Base-by-base conservation (phyloP, 768 basidiomycete genomes). In the Coprinopsis cinerea region DNA sequence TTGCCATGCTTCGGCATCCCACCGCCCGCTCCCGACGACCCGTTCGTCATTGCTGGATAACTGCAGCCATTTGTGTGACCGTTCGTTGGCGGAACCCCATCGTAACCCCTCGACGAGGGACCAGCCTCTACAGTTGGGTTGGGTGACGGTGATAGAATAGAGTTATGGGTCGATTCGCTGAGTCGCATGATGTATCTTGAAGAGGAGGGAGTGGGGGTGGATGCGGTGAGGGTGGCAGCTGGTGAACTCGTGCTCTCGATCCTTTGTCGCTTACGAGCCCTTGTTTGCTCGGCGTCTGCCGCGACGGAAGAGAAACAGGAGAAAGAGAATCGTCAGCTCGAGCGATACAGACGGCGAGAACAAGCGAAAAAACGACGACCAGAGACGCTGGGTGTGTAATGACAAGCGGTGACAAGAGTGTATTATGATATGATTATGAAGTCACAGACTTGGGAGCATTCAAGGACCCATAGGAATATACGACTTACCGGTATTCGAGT, bases 221-320 rank as follows among this genome's bases (percentile, higher is more conserved):
- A 55, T 59, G 63, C 54, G 61, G 53, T 57, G 42, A 51, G 48
- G 55, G 56, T 51, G 56, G 59, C 47, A 53, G n/a, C n/a, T n/a
- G 61, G 54, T 52, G 59, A 60, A 52, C 58, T 64, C 52, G 64
- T 62, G 57, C 59, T 72, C 59, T 75, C 73, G 61, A 77, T 71
- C 67, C 85, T 77, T 72, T 83, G 83, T 74, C 85, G 76, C 74
- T 87, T 87, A 68, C 76, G 76, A 57, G 81, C 79, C 65, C 82
- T 72, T 48, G 73, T 54, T 54, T 67, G 67, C 66, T 81, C 81
- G 67, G 70, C 55, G 62, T 76, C 74, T 76, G 64, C 61, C 62
- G 66, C 57, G 55, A 53, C 39, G 53, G 32, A 20, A 37, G 24
- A 17, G 32, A 2, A 51, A 22, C 17, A 36, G 44, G 35, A 11